Evolutionary conservation across 2,329 filamentous ascomycete genomes (phyloP).

Genomic region (Mycogone perniciosa): DNA sequence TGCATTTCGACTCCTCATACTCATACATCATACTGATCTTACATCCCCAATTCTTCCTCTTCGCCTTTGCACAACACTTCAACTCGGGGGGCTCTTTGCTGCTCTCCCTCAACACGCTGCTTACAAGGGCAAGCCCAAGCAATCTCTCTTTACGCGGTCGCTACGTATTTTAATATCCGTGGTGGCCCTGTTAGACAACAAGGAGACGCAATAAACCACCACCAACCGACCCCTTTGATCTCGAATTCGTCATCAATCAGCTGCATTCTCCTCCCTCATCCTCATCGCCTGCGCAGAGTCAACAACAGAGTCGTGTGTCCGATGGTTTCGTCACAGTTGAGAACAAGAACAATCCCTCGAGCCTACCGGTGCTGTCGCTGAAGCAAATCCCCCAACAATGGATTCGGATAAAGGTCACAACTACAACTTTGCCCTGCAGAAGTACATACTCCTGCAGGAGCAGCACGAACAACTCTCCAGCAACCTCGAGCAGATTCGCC

Average conservation of each 20-base stretch:
- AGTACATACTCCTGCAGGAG: slow-evolving; percentile 48
- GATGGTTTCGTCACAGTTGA: slow-evolving; percentile 25
- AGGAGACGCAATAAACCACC: not conserved
- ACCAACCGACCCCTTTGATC: not conserved
- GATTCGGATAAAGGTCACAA: slow-evolving; percentile 21
- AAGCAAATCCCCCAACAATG: slow-evolving; percentile 24
- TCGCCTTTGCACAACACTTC: too few relatives aligned
- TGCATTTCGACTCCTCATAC: too few relatives aligned
- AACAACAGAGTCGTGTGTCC: slow-evolving; percentile 13
- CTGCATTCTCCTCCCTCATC: not conserved
- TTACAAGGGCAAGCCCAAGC: too few relatives aligned
- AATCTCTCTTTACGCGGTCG: too few relatives aligned
- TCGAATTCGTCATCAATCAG: not conserved
- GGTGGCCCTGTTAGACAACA: not conserved
- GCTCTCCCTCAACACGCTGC: too few relatives aligned
- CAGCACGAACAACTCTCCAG: slow-evolving; percentile 48
- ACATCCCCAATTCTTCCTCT: too few relatives aligned
- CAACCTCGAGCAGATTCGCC: slow-evolving; percentile 46
- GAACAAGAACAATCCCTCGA: slow-evolving; percentile 12
- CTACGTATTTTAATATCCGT: too few relatives aligned
- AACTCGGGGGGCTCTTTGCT: too few relatives aligned
- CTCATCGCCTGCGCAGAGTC: slow-evolving; percentile 3
- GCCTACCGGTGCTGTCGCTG: slow-evolving; percentile 13
- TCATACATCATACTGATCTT: too few relatives aligned
- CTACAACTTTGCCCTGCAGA: slow-evolving; percentile 45